Percentiles rank a stretch among this genome's conserved stretches.
Evolutionary conservation across 2,329 filamentous ascomycete species (phyloP).

Genomic region (Lithohypha guttulata): DNA sequence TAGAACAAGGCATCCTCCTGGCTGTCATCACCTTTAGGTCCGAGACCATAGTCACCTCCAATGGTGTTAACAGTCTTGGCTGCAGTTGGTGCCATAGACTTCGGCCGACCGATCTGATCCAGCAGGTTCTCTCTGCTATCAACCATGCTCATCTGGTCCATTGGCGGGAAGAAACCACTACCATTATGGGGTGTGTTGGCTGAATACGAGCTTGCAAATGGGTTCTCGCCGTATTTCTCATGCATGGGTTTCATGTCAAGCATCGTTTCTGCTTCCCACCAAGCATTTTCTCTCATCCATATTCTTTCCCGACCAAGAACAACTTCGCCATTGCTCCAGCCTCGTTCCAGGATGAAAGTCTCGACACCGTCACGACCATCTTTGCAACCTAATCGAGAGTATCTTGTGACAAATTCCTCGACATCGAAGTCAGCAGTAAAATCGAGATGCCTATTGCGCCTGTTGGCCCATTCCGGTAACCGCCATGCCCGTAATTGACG

Average conservation of each 20-base stretch:
- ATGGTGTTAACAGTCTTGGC: conserved; percentile 50
- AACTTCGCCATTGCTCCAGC: conserved; percentile 97
- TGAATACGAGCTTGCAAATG: conserved; percentile 60
- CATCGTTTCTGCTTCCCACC: conserved; percentile 98
- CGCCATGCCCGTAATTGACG: conserved; percentile 89
- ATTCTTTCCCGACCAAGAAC: conserved; percentile 82
- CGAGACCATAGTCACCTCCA: conserved; percentile 79
- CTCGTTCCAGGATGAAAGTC: conserved; percentile 84
- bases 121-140: conserved; percentile 64
- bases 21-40: conserved; percentile 69
- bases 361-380: conserved; percentile 89
- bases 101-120: conserved; percentile 41
- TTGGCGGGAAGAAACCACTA: conserved; percentile 56
- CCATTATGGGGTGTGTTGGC: conserved; percentile 45
- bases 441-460: conserved; percentile 79
- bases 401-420: conserved; percentile 80
- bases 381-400: conserved; percentile 70
- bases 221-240: conserved; percentile 26
- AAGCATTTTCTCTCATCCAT: conserved; percentile 87
- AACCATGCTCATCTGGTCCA: conserved; percentile 50
- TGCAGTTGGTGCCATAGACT: conserved; percentile 49
- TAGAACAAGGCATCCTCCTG: conserved; percentile 63
- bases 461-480: conserved; percentile 91
- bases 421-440: conserved; percentile 95
- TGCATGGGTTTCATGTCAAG: conserved; percentile 71